phyloP scores from a whole-genome alignment of 306 rosid species.

The Cyamopsis tetragonoloba region DNA sequence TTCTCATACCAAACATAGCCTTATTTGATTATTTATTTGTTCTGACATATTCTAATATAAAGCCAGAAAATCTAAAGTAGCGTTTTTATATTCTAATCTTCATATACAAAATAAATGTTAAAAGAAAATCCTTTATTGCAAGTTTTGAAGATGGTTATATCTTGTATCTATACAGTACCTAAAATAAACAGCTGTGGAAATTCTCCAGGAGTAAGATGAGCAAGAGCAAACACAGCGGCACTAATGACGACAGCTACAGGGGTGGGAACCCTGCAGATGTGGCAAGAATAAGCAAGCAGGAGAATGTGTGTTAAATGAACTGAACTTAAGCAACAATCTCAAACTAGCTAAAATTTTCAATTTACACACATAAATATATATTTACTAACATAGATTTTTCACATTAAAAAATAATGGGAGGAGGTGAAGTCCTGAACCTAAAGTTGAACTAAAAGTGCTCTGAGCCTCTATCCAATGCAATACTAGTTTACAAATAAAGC shows the following conservation, averaged over 20 bases:
- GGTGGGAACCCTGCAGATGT: constrained; percentile 69
- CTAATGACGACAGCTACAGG: constrained; percentile 52
- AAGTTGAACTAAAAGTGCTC: not conserved
- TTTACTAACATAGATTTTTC: no score
- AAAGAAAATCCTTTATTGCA: not conserved
- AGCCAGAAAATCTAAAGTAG: not conserved
- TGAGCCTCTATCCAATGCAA: not conserved
- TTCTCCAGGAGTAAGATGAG: constrained; percentile 80
- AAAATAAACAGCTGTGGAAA: no score
- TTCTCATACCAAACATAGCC: no score
- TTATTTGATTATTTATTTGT: no score
- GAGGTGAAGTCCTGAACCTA: not conserved
- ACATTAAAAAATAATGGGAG: not conserved
- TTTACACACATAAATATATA: not conserved
- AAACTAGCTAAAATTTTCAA: not conserved
- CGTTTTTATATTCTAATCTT: not conserved
- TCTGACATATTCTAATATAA: not conserved
- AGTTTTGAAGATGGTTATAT: not conserved
- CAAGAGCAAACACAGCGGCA: constrained; percentile 72
- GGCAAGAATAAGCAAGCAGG: not conserved
- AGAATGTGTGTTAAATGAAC: not conserved
- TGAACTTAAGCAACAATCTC: not conserved
- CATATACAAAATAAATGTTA: not conserved
- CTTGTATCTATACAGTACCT: constrained; percentile 22
- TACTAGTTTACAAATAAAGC: not conserved